A percentile compares a stretch with the other conserved stretches of the same genome.
Conservation (phyloP, 2,329 filamentous ascomycete genomes). For the Pseudogymnoascus sp. region DNA sequence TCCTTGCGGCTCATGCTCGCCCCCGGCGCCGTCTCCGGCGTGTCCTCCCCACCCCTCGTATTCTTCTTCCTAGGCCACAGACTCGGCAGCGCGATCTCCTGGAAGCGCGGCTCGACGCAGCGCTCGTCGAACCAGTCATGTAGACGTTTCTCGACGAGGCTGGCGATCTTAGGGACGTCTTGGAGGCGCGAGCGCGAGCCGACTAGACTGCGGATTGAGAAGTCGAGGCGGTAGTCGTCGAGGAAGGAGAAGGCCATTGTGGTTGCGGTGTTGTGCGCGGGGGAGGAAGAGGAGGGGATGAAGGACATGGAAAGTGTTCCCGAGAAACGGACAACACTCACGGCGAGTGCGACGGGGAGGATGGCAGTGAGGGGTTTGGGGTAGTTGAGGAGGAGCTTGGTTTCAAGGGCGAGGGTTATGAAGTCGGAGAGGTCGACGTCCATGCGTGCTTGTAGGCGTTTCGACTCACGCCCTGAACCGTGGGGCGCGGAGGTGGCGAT, state of each 20-base stretch:
- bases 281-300: constrained; percentile 62
- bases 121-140: constrained; percentile 86
- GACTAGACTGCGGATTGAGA: constrained; percentile 72
- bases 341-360: constrained; percentile 82
- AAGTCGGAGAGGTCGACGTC: constrained; percentile 96
- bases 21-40: constrained; percentile 29
- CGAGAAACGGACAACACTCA: constrained; percentile 89
- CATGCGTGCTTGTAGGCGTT: constrained; percentile 85
- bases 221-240: constrained; percentile 78
- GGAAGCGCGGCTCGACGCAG: constrained; percentile 78
- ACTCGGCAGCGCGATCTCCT: constrained; percentile 76
- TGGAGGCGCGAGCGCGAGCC: constrained; percentile 74
- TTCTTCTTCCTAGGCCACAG: constrained; percentile 82
- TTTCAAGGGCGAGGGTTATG: constrained; percentile 90
- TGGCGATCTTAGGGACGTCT: constrained; percentile 83
- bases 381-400: constrained; percentile 89
- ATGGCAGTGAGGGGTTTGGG: constrained; percentile 84
- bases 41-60: constrained; percentile 66
- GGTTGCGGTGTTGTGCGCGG: constrained; percentile 65
- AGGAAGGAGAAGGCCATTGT: constrained; percentile 93
- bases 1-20: constrained; percentile 50
- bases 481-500: constrained; percentile 30
- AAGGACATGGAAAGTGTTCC: constrained; percentile 92
- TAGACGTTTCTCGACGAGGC: constrained; percentile 71
- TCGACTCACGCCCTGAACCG: constrained; percentile 36